A percentile compares a stretch with the other conserved stretches of the same genome.
These are phyloP conservation scores for Polymyxa betae DNA, from an alignment of 208 protist species.

Conservation along the genomic window DNA sequence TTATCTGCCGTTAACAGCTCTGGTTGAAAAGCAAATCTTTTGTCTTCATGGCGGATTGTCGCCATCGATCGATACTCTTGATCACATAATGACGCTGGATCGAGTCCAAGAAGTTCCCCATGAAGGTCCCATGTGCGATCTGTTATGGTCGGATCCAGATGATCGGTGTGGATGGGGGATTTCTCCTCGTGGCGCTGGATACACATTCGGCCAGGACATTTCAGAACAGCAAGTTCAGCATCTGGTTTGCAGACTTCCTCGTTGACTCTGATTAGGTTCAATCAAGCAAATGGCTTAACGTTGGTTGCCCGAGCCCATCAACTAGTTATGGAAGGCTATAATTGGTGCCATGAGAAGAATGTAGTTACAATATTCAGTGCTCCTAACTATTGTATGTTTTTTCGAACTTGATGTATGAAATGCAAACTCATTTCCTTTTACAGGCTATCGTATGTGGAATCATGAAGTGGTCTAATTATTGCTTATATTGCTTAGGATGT, in stretches of 20 bases:
- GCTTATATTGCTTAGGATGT: neutral
- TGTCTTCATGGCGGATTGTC: constrained; percentile 90
- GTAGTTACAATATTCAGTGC: constrained; percentile 98
- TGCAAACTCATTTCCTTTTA: neutral
- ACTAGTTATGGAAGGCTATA: constrained; percentile 85
- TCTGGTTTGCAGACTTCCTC: neutral
- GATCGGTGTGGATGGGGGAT: constrained; percentile 88
- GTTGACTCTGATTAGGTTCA: constrained; percentile 77
- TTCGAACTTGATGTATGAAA: constrained; percentile 87
- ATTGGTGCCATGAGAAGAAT: constrained; percentile 94
- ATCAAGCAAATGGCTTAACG: constrained; percentile 95
- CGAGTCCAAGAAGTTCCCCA: constrained; percentile 72
- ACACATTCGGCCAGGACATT: constrained; percentile 96
- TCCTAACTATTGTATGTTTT: constrained; percentile 99
- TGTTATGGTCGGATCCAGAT: constrained; percentile 77
- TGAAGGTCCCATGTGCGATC: constrained; percentile 78
- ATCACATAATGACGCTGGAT: constrained; percentile 72
- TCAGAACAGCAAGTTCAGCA: constrained; percentile 78
- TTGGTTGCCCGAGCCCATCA: constrained; percentile 83
- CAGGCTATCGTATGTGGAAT: too few relatives aligned
- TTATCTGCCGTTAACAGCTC: constrained; percentile 76
- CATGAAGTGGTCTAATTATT: too few relatives aligned
- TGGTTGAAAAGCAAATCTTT: constrained; percentile 80
- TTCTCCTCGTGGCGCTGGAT: constrained; percentile 83
- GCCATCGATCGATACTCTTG: constrained; percentile 85